Percentiles rank a stretch among this genome's conserved stretches.
Evolutionary conservation across 2,329 filamentous ascomycete species (phyloP).

Genomic region (Phaeosphaeriaceae sp.): DNA sequence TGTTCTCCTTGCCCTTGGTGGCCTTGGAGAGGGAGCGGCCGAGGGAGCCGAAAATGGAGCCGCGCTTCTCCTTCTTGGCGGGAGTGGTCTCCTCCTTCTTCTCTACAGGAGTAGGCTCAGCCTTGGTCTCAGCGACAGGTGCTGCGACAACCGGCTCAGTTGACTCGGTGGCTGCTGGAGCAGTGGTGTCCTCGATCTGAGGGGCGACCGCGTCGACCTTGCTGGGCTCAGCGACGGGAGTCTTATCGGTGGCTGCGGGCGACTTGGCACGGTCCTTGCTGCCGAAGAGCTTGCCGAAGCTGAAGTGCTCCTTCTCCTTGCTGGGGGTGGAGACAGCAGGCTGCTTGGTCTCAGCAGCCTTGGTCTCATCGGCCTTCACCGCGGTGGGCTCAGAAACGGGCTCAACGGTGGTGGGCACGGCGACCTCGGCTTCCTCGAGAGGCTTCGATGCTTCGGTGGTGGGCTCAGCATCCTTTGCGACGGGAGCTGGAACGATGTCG

Average conservation of each 20-base stretch:
- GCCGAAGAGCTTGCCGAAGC: constrained; percentile 62
- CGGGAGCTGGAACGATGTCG: constrained; percentile 62
- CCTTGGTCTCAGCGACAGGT: constrained; percentile 40
- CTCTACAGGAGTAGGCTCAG: constrained; percentile 53
- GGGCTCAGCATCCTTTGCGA: constrained; percentile 58
- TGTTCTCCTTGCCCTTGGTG: constrained; percentile 47
- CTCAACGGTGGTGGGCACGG: constrained; percentile 38
- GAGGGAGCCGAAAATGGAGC: constrained; percentile 81
- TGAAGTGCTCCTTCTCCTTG: constrained; percentile 54
- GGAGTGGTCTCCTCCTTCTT: constrained; percentile 52
- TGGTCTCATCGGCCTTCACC: constrained; percentile 37
- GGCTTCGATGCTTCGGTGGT: constrained; percentile 44
- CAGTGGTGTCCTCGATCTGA: constrained; percentile 44
- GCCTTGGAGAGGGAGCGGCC: constrained; percentile 56
- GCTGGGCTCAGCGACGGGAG: constrained; percentile 37
- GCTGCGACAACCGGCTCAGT: constrained; percentile 30
- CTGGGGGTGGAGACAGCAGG: constrained; percentile 26
- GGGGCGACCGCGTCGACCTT: constrained; percentile 51
- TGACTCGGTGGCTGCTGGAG: constrained; percentile 26
- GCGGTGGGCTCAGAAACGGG: constrained; percentile 35
- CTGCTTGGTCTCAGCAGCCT: constrained; percentile 25
- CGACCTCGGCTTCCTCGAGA: constrained; percentile 49
- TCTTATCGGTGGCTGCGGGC: constrained; percentile 40
- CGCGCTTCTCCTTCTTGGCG: constrained; percentile 77
- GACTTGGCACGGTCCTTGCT: constrained; percentile 61